Evolutionary conservation across 768 basidiomycete genomes (phyloP).

Genomic region (Hygrocybe coccinea): DNA sequence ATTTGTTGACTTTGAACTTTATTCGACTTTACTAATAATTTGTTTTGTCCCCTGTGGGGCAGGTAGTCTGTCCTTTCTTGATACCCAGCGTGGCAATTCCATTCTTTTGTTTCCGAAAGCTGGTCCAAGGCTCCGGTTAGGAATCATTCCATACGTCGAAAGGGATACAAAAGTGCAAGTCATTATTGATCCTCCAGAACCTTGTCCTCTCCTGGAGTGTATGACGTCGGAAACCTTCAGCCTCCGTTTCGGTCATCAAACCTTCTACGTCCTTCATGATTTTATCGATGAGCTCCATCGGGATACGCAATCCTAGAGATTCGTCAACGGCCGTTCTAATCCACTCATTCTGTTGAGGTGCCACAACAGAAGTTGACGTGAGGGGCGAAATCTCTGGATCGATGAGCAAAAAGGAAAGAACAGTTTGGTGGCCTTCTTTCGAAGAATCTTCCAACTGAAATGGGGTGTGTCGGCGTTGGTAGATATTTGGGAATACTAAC

Average conservation of each 20-base stretch:
- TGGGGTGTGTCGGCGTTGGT: slow-evolving; percentile 42
- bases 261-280: slow-evolving; percentile 38
- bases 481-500: slow-evolving; percentile 53
- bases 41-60: no score
- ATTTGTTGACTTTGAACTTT: not conserved
- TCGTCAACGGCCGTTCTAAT: slow-evolving; percentile 34
- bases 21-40: not conserved
- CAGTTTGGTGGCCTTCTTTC: slow-evolving; percentile 39
- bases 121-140: slow-evolving; percentile 6
- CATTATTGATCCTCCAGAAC: slow-evolving; percentile 40
- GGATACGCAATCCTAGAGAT: slow-evolving; percentile 33
- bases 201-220: slow-evolving; percentile 31
- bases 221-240: slow-evolving; percentile 26
- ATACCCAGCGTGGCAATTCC: not conserved
- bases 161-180: slow-evolving; percentile 46
- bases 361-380: slow-evolving; percentile 40
- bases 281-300: slow-evolving; percentile 41
- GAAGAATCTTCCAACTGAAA: slow-evolving; percentile 38
- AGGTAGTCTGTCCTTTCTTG: not conserved
- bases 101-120: not conserved
- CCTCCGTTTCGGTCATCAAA: slow-evolving; percentile 36
- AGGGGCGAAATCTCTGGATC: slow-evolving; percentile 41
- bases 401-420: slow-evolving; percentile 46
- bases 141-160: slow-evolving; percentile 45
- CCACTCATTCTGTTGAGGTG: slow-evolving; percentile 50